A percentile compares a stretch with the other conserved stretches of the same genome.
Conservation (phyloP, 306 rosid species). For the Corylus americana region DNA sequence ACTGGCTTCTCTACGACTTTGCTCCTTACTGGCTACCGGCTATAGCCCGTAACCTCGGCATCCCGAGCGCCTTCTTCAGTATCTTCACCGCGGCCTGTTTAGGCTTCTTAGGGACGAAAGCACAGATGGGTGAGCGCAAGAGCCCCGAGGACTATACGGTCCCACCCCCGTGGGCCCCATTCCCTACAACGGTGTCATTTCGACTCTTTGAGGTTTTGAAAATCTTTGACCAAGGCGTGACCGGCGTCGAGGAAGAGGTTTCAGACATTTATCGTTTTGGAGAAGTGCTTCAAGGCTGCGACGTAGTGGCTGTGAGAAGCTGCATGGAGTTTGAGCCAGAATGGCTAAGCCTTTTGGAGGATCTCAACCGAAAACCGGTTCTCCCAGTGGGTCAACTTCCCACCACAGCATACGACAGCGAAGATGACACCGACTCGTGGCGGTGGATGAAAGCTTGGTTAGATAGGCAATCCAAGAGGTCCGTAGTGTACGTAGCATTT, state of each 20-base stretch:
- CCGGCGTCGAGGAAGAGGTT: background rate
- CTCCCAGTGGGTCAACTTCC: conserved; percentile 25
- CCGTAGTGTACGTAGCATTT: conserved; percentile 51
- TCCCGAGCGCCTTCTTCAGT: conserved; percentile 36
- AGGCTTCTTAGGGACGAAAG: background rate
- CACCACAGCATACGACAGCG: background rate
- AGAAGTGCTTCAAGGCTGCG: background rate
- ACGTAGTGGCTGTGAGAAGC: conserved; percentile 9
- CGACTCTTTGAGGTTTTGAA: conserved; percentile 31
- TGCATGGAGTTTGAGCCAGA: conserved; percentile 18
- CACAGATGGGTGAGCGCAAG: background rate
- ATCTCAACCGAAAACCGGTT: background rate
- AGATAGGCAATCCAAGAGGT: conserved; percentile 26
- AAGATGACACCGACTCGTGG: background rate
- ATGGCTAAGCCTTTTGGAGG: background rate
- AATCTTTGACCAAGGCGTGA: background rate
- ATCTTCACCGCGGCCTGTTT: background rate
- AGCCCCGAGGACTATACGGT: conserved; percentile 25
- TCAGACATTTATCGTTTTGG: background rate
- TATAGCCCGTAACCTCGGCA: background rate
- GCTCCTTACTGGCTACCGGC: conserved; percentile 27
- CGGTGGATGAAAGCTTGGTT: conserved; percentile 27
- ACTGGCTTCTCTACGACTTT: conserved; percentile 57
- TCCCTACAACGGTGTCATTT: conserved; percentile 19
- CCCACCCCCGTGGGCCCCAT: conserved; percentile 37